phyloP scores from a whole-genome alignment of 2,329 filamentous ascomycete species.

The Lecanoromycetidae sp. region DNA sequence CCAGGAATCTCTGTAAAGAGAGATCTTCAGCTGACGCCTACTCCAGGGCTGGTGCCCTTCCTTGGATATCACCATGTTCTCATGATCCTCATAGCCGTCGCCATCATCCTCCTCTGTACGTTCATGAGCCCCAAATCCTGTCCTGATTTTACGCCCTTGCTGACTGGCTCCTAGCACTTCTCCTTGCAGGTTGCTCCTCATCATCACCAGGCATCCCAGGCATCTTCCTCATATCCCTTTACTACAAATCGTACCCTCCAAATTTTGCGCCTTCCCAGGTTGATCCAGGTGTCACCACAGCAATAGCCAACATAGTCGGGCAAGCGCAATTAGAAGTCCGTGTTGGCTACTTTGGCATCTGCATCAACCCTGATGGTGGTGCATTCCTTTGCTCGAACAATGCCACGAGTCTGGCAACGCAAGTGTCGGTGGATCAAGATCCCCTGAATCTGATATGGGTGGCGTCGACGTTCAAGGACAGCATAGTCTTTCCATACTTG shows the following conservation, averaged over 20 bases:
- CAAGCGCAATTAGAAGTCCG: conserved; percentile 73
- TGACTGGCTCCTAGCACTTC: conserved; percentile 49
- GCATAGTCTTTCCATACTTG: conserved; percentile 94
- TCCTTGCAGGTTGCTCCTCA: conserved; percentile 91
- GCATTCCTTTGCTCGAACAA: conserved; percentile 95
- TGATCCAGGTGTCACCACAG: conserved; percentile 72
- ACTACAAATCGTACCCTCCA: conserved; percentile 80
- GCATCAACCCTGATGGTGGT: conserved; percentile 80
- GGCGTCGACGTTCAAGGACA: conserved; percentile 92
- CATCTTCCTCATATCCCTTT: conserved; percentile 97
- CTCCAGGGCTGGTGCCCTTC: conserved; percentile 45
- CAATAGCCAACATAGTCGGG: conserved; percentile 83
- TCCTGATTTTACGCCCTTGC: background rate
- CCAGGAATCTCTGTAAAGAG: background rate
- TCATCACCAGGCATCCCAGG: conserved; percentile 88
- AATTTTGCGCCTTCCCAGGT: conserved; percentile 77
- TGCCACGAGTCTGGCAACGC: conserved; percentile 79
- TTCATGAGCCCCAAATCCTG: conserved; percentile 21
- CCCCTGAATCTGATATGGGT: conserved; percentile 96
- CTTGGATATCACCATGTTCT: conserved; percentile 71
- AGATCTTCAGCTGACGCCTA: conserved; percentile 1
- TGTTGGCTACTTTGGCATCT: conserved; percentile 97
- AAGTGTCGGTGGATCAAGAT: conserved; percentile 82
- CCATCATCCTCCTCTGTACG: conserved; percentile 91
- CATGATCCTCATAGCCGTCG: conserved; percentile 90